These are phyloP conservation scores for Suhomyces sp. DNA, from an alignment of 805 yeast genomes.

Conservation along the genomic window DNA sequence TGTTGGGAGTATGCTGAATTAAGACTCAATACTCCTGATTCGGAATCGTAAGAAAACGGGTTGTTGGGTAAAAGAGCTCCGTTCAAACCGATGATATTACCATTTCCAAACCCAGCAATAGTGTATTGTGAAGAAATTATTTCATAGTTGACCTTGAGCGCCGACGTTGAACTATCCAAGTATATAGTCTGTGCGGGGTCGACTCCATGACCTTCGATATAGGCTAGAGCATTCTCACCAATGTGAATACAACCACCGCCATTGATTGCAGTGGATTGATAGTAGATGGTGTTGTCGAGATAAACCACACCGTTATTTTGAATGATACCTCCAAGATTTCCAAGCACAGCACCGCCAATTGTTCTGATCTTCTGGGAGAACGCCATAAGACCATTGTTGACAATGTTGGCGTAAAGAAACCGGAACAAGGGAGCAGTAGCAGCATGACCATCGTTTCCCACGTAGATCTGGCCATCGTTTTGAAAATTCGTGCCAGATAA, in stretches of 20 bases:
- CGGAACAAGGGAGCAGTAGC: no score
- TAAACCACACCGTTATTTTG: slow-evolving; percentile 18
- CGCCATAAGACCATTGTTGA: slow-evolving; percentile 22
- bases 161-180: slow-evolving; percentile 10
- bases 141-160: slow-evolving; percentile 16
- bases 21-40: slow-evolving; percentile 21
- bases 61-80: slow-evolving; percentile 8
- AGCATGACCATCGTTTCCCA: slow-evolving; percentile 13
- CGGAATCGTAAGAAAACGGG: slow-evolving; percentile 6
- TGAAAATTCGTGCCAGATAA: slow-evolving; percentile 9
- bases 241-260: slow-evolving; percentile 30
- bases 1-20: slow-evolving; percentile 6
- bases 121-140: slow-evolving; percentile 18
- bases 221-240: slow-evolving; percentile 11
- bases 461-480: slow-evolving; percentile 7
- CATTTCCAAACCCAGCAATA: slow-evolving; percentile 29
- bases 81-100: slow-evolving; percentile 25
- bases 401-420: slow-evolving; percentile 5
- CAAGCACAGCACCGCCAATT: slow-evolving; percentile 14
- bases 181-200: slow-evolving; percentile 13
- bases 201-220: slow-evolving; percentile 7
- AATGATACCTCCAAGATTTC: no score
- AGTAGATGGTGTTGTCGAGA: slow-evolving; percentile 20
- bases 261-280: slow-evolving; percentile 20
- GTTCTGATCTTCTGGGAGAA: slow-evolving; percentile 23